Conservation (phyloP, 306 rosid genomes). For the Dryas octopetala region DNA sequence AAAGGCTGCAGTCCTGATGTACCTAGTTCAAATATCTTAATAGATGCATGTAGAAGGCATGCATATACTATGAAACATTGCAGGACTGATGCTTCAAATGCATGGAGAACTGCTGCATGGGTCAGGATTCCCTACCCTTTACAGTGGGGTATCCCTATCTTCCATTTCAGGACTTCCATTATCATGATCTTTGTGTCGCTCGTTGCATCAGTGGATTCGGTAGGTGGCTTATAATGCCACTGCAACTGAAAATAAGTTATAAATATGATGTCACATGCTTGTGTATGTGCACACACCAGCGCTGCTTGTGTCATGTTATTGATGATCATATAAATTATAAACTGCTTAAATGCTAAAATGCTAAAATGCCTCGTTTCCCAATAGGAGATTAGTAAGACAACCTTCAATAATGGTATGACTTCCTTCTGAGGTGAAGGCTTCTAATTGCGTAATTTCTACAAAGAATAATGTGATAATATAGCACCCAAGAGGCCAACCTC, state of each 20-base stretch:
- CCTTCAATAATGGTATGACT: conserved; percentile 9
- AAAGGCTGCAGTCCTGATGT: conserved; percentile 72
- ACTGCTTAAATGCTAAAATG: neutral
- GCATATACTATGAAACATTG: conserved; percentile 83
- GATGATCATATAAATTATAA: neutral
- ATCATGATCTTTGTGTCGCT: conserved; percentile 78
- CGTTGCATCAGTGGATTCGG: conserved; percentile 88
- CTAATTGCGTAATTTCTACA: neutral
- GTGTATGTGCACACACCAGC: neutral
- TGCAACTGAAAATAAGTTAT: conserved; percentile 8
- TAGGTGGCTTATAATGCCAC: conserved; percentile 36
- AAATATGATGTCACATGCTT: neutral
- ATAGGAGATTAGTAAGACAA: neutral
- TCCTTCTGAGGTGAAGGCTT: conserved; percentile 1
- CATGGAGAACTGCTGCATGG: conserved; percentile 73
- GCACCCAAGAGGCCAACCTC: neutral
- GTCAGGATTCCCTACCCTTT: conserved; percentile 82
- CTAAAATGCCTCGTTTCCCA: neutral
- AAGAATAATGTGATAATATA: neutral
- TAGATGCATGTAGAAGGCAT: conserved; percentile 78
- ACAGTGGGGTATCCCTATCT: conserved; percentile 88
- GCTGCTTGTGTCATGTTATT: neutral
- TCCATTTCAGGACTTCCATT: conserved; percentile 73
- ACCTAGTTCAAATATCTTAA: conserved; percentile 85
- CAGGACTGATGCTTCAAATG: conserved; percentile 82